Conservation (phyloP, 2,329 filamentous ascomycete species). For the Aspergillus fijiensis region DNA sequence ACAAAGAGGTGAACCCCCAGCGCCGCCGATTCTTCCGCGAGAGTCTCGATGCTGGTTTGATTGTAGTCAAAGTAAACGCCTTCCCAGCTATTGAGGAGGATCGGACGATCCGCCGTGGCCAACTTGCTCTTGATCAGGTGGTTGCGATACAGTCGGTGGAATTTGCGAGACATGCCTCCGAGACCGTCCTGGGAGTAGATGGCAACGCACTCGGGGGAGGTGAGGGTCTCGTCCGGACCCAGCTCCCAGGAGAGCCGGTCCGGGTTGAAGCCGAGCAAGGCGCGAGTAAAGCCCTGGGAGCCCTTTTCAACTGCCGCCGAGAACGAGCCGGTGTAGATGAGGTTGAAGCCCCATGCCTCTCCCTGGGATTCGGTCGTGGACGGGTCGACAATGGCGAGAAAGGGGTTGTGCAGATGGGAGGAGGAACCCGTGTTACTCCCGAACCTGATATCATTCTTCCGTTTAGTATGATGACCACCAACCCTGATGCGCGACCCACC, state of each 20-base stretch:
- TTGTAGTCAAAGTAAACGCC: slow-evolving; percentile 61
- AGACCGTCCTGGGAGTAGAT: slow-evolving; percentile 61
- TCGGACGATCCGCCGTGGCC: slow-evolving; percentile 53
- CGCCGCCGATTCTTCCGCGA: slow-evolving; percentile 58
- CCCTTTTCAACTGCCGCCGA: slow-evolving; percentile 61
- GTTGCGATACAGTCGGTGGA: slow-evolving; percentile 62
- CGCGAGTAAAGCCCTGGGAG: slow-evolving; percentile 61
- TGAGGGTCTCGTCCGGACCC: slow-evolving; percentile 56
- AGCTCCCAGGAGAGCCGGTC: slow-evolving; percentile 61
- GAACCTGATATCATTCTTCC: slow-evolving; percentile 46
- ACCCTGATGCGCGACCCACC: slow-evolving; percentile 38
- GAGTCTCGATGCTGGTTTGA: slow-evolving; percentile 53
- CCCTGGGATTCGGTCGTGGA: slow-evolving; percentile 61
- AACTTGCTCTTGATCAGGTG: slow-evolving; percentile 61
- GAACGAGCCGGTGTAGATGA: slow-evolving; percentile 65
- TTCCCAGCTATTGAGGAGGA: slow-evolving; percentile 67
- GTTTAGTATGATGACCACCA: background rate
- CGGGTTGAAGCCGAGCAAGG: slow-evolving; percentile 61
- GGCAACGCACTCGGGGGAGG: slow-evolving; percentile 62
- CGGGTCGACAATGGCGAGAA: slow-evolving; percentile 58
- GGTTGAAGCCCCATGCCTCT: slow-evolving; percentile 64
- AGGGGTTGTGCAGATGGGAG: slow-evolving; percentile 65
- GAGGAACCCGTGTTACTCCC: slow-evolving; percentile 62
- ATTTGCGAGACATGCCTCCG: slow-evolving; percentile 61
- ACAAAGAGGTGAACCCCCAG: slow-evolving; percentile 65